Conservation (phyloP, 169 alveolate genomes). For the Perkinsus chesapeaki region DNA sequence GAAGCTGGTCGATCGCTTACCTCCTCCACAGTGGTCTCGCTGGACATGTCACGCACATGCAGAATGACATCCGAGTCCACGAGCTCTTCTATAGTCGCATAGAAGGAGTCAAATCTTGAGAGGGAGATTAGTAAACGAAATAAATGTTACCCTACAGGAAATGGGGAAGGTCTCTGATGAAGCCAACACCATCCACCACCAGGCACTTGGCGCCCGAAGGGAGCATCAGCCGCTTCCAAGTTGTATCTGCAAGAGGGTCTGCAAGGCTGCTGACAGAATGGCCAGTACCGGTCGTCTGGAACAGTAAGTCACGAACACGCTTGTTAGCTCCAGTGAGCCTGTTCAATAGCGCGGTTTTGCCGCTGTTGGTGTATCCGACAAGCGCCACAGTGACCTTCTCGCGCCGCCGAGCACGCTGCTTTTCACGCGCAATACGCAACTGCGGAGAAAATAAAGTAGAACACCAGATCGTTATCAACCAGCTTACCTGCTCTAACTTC, state of each 20-base stretch:
- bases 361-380: conserved; percentile 82
- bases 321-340: conserved; percentile 58
- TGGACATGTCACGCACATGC: conserved; percentile 40
- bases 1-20: neutral
- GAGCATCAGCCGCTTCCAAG: conserved; percentile 45
- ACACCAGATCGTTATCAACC: neutral
- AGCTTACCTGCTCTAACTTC: neutral
- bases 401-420: conserved; percentile 28
- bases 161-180: conserved; percentile 79
- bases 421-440: conserved; percentile 55
- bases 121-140: conserved; percentile 4
- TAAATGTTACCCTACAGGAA: conserved; percentile 65
- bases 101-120: neutral
- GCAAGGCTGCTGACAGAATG: neutral
- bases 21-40: conserved; percentile 23
- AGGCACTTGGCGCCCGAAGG: conserved; percentile 36
- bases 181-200: conserved; percentile 52
- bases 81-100: conserved; percentile 61
- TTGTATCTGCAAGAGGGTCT: conserved; percentile 47
- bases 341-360: conserved; percentile 79
- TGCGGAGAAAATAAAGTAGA: conserved; percentile 42
- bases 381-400: conserved; percentile 58
- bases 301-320: conserved; percentile 61
- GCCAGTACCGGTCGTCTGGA: conserved; percentile 49
- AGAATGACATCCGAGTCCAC: conserved; percentile 68